A percentile compares a stretch with the other conserved stretches of the same genome.
These are phyloP conservation scores for Pterulicium gracile DNA, from an alignment of 1,284 basidiomycete species.

Conservation along the genomic window DNA sequence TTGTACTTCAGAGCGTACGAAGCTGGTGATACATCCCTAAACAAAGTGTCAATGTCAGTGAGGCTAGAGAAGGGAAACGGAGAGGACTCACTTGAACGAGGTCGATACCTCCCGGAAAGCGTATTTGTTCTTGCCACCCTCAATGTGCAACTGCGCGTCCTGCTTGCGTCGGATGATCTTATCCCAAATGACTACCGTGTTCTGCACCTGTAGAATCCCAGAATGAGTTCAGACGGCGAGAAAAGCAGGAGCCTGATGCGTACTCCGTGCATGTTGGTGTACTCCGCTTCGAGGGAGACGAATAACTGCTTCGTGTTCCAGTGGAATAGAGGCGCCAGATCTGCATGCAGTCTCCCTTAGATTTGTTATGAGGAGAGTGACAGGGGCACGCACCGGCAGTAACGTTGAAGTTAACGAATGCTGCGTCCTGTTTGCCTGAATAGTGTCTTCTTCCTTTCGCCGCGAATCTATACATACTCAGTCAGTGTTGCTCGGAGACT, in stretches of 20 bases:
- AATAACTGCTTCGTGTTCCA: conserved; percentile 96
- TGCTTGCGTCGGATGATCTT: conserved; percentile 72
- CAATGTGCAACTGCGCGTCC: conserved; percentile 59
- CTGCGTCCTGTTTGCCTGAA: conserved; percentile 55
- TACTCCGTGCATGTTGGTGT: conserved; percentile 61
- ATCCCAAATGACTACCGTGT: conserved; percentile 87
- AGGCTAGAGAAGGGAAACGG: not conserved
- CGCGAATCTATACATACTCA: conserved; percentile 29
- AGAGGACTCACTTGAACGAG: conserved; percentile 62
- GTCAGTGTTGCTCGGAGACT: conserved; percentile 2
- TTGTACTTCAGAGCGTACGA: conserved; percentile 80
- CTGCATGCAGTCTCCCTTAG: conserved; percentile 23
- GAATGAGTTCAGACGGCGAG: conserved; percentile 2
- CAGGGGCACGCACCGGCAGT: conserved; percentile 48
- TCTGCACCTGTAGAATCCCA: conserved; percentile 43
- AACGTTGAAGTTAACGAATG: conserved; percentile 70
- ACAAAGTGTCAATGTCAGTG: not conserved
- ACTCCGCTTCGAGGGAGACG: conserved; percentile 74
- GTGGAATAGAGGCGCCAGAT: conserved; percentile 73
- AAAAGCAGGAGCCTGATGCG: conserved; percentile 16
- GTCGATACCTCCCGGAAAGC: conserved; percentile 68
- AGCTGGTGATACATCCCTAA: conserved; percentile 53
- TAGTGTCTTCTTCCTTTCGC: conserved; percentile 45
- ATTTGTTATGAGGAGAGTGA: conserved; percentile 4
- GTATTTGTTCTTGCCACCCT: conserved; percentile 69